Conservation (phyloP, 2,329 filamentous ascomycete genomes). For the Zopfia rhizophila region DNA sequence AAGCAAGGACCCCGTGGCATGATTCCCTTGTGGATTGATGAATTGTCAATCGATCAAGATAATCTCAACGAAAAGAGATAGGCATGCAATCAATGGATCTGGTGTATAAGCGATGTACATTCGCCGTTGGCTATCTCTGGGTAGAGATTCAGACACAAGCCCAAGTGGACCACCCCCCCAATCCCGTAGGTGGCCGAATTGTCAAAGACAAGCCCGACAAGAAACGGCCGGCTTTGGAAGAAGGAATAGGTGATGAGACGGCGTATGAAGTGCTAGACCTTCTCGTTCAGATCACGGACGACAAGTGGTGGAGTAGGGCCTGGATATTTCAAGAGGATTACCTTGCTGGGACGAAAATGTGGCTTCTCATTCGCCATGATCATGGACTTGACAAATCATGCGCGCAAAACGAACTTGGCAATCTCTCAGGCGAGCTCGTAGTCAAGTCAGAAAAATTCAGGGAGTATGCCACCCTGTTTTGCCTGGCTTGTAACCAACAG, state of each 20-base stretch:
- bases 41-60: constrained; percentile 17
- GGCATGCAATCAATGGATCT: constrained; percentile 22
- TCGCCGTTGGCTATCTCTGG: constrained; percentile 17
- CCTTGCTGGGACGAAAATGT: constrained; percentile 16
- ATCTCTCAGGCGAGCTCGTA: constrained; percentile 1
- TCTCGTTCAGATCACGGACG: constrained; percentile 10
- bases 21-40: constrained; percentile 20
- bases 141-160: not conserved
- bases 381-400: not conserved
- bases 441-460: constrained; percentile 2
- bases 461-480: constrained; percentile 3
- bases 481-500: too few relatives aligned
- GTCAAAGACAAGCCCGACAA: constrained; percentile 4
- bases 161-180: constrained; percentile 7
- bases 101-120: constrained; percentile 15
- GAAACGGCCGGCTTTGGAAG: not conserved
- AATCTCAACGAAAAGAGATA: constrained; percentile 4
- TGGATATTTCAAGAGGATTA: constrained; percentile 25
- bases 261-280: constrained; percentile 6
- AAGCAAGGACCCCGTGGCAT: constrained; percentile 5
- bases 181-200: constrained; percentile 8
- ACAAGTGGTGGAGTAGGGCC: constrained; percentile 22
- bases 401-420: not conserved
- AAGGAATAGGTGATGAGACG: constrained; percentile 3
- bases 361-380: constrained; percentile 7